These are phyloP conservation scores for Helianthus annuus DNA, from an alignment of 129 eudicot genomes.

Conservation along the genomic window DNA sequence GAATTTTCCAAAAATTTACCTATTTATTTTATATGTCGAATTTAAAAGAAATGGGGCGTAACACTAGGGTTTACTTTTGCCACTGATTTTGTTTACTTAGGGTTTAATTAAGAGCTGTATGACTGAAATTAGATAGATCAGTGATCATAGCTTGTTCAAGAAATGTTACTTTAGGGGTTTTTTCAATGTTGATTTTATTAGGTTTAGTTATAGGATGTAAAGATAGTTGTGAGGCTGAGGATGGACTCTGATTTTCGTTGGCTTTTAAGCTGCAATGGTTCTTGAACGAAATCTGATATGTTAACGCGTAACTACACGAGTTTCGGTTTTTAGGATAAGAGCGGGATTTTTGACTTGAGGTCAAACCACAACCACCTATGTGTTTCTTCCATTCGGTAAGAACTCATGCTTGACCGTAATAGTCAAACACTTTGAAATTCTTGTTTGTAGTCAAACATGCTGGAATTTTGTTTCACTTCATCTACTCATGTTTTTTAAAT, in stretches of 20 bases:
- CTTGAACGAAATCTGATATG: slow-evolving; percentile 7
- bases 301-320: neutral
- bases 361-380: neutral
- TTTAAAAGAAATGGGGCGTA: no score
- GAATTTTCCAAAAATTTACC: no score
- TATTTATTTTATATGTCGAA: no score
- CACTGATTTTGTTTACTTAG: slow-evolving; percentile 10
- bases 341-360: neutral
- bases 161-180: slow-evolving; percentile 12
- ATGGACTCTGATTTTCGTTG: neutral
- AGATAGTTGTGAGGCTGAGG: neutral
- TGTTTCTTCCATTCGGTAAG: neutral
- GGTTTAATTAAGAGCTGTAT: slow-evolving; percentile 18
- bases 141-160: slow-evolving; percentile 22
- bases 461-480: slow-evolving; percentile 15
- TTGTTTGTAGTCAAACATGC: slow-evolving; percentile 17
- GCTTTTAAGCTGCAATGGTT: neutral
- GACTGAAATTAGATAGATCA: slow-evolving; percentile 10
- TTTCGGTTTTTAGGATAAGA: neutral
- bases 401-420: slow-evolving; percentile 5
- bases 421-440: neutral
- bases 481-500: neutral
- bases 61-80: neutral
- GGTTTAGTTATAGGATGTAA: slow-evolving; percentile 4
- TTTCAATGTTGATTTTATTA: neutral